Base-by-base conservation (phyloP, 2,329 filamentous ascomycete genomes). In the Polytolypa hystricis region DNA sequence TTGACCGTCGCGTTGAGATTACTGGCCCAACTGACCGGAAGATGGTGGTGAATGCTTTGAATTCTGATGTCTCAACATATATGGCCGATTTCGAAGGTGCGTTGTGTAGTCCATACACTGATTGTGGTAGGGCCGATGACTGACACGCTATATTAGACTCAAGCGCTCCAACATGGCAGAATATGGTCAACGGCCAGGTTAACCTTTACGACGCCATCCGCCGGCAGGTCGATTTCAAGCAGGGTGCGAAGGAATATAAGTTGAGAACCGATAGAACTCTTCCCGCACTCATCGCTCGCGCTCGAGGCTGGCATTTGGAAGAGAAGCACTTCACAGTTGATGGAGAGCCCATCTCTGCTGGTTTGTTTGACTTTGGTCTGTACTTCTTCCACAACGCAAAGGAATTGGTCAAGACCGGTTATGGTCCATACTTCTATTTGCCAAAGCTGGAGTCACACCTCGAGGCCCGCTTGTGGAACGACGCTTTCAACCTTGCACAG, bases 311-410 rank as follows among this genome's bases (percentile, higher is more conserved):
- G 91, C 91, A 98, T 63, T 72, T 98, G 39, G 87, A 94, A 43
- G 91, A 98, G 77, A 95, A 93, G 75, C 91, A 96, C 66, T 79
- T 98, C 62, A 93, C 84, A 18, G 79, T 96, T 34, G 86, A 96
- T 51, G 89, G 87, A 45, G 86, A 94, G 71, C 79, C 91, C 54
- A 91, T 96, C 52, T 94, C 87, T 16, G 91, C 81, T 41, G 76
- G 78, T 44, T 75, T 98, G 41, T 96, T 96, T 62, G 91, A 98
- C 67, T 98, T 96, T 60, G 91, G 91, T 56, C 76, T 96, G 35
- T 96, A 96, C 73, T 96, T 98, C 70, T 96, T 85, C 80, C 86
- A 96, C 77, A 98, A 95, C 62, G 91, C 87, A 46, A 71, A 79
- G 54, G 85, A 95, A 71, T 73, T 89, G 34, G 77, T 93, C 53